Percentiles rank a stretch among this genome's conserved stretches.
These are phyloP conservation scores for Dothiorella sarmentorum DNA, from an alignment of 2,329 filamentous ascomycete genomes.

Conservation along the genomic window DNA sequence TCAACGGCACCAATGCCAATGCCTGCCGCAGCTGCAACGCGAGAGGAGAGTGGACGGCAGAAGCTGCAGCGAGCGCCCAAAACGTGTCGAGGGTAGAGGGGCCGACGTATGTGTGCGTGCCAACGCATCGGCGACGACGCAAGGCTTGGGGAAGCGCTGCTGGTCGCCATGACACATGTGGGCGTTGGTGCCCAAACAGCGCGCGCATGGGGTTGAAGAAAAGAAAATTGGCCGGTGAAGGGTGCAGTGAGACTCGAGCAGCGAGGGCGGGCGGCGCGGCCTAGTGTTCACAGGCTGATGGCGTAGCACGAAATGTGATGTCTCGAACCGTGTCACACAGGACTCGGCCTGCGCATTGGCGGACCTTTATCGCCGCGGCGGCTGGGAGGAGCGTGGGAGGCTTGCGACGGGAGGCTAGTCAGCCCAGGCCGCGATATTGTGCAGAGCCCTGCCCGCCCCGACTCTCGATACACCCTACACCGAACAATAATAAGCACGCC, in stretches of 20 bases:
- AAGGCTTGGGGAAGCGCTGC: background rate
- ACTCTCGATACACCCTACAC: background rate
- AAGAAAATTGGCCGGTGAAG: background rate
- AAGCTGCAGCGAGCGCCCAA: conserved; percentile 2
- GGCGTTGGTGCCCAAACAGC: background rate
- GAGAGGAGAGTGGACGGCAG: background rate
- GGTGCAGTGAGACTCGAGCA: background rate
- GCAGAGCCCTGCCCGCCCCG: background rate
- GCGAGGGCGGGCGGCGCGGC: background rate
- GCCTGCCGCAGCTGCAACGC: background rate
- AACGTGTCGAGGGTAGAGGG: background rate
- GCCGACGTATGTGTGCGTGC: conserved; percentile 7
- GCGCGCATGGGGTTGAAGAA: conserved; percentile 3
- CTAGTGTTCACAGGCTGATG: background rate
- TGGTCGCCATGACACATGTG: background rate
- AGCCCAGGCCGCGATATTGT: background rate
- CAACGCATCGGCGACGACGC: conserved; percentile 8
- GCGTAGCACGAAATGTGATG: background rate
- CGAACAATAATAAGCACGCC: conserved; percentile 1
- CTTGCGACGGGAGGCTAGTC: no score
- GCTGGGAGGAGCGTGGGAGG: background rate
- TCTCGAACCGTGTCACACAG: background rate
- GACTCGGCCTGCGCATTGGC: background rate
- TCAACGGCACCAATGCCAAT: background rate
- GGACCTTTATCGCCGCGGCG: conserved; percentile 1